phyloP scores from a whole-genome alignment of 2,329 filamentous ascomycete genomes.

The Talaromyces sp. region DNA sequence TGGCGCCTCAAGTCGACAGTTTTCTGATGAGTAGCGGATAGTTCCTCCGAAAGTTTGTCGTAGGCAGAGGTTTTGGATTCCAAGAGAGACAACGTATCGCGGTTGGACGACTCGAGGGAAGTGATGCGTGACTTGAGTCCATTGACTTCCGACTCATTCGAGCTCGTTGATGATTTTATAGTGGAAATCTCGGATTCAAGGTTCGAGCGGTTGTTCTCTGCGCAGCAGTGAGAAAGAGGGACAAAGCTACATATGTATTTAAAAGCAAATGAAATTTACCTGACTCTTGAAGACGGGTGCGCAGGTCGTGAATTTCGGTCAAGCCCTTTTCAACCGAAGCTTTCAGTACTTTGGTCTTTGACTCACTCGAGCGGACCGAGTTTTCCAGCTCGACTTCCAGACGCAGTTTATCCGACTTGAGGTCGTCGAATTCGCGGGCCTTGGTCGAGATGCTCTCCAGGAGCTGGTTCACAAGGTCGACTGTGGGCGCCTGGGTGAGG shows the following conservation, averaged over 20 bases:
- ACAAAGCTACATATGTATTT: not conserved
- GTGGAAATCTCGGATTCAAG: slow-evolving; percentile 77
- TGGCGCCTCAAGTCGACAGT: slow-evolving; percentile 79
- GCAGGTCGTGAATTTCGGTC: slow-evolving; percentile 75
- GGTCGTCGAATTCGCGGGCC: slow-evolving; percentile 72
- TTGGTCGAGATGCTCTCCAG: slow-evolving; percentile 70
- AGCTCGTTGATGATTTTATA: slow-evolving; percentile 68
- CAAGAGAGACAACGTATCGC: slow-evolving; percentile 81
- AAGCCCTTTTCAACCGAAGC: slow-evolving; percentile 74
- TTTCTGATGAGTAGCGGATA: slow-evolving; percentile 84
- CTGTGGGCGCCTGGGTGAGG: slow-evolving; percentile 58
- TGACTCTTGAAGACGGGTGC: slow-evolving; percentile 75
- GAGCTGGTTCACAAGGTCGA: slow-evolving; percentile 70
- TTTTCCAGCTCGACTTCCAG: slow-evolving; percentile 91
- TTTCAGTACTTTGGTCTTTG: slow-evolving; percentile 76
- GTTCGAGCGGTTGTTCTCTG: slow-evolving; percentile 70
- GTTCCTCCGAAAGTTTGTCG: slow-evolving; percentile 76
- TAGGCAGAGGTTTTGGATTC: slow-evolving; percentile 86
- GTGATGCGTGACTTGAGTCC: slow-evolving; percentile 75
- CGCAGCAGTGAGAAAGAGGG: not conserved
- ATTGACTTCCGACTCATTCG: slow-evolving; percentile 61
- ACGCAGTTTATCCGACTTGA: slow-evolving; percentile 83
- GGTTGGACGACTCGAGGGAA: slow-evolving; percentile 84
- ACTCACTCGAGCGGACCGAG: slow-evolving; percentile 75
- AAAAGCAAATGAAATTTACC: slow-evolving; percentile 47